Percentiles rank a stretch among this genome's conserved stretches.
Conservation (phyloP, 257 asterid species). For the Fraxinus cuspidata region DNA sequence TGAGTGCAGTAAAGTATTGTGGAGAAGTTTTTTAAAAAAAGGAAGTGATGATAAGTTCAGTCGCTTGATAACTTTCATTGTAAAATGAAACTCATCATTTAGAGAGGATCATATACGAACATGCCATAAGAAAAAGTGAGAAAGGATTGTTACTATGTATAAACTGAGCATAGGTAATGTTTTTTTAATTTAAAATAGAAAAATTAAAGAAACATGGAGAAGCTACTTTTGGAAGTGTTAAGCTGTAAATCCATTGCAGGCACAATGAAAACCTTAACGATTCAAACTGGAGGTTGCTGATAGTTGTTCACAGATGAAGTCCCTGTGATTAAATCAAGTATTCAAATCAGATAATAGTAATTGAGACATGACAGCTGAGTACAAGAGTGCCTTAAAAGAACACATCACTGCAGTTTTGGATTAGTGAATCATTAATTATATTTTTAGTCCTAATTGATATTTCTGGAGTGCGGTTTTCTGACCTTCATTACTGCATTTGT, state of each 20-base stretch:
- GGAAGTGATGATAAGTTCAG: neutral
- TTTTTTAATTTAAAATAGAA: neutral
- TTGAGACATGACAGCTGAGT: neutral
- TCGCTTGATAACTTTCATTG: neutral
- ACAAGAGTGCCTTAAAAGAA: neutral
- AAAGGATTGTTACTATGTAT: neutral
- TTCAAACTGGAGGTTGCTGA: neutral
- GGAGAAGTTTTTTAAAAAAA: neutral
- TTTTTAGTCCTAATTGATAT: neutral
- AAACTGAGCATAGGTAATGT: neutral
- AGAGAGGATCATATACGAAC: neutral
- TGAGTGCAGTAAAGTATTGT: neutral
- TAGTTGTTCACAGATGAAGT: neutral
- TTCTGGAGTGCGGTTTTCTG: conserved; percentile 11
- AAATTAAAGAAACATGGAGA: neutral
- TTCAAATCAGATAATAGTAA: neutral
- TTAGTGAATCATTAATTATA: neutral
- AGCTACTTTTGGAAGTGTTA: conserved; percentile 2
- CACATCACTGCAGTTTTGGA: neutral
- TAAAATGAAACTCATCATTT: neutral
- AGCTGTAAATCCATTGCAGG: neutral
- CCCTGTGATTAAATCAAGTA: neutral
- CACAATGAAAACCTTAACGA: neutral
- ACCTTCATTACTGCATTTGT: conserved; percentile 7
- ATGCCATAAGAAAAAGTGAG: neutral